Percentiles rank a stretch among this genome's conserved stretches.
Conservation (phyloP, 2,329 filamentous ascomycete species). For the Botrytis fragariae region DNA sequence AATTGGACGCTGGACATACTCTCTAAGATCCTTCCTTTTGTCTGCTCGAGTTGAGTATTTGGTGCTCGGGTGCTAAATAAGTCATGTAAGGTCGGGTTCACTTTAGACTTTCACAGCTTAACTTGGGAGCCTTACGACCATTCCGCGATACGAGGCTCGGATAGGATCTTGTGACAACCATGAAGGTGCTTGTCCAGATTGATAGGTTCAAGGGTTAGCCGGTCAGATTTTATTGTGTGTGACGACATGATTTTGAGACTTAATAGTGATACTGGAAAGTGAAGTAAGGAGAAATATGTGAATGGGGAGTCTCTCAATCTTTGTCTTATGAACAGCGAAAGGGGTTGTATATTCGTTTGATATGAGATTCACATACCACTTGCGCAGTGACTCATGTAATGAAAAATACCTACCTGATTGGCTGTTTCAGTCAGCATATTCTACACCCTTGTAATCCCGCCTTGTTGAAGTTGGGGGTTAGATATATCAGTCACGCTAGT, state of each 20-base stretch:
- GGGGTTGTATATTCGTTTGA: not conserved
- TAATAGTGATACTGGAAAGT: not conserved
- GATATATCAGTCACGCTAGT: not conserved
- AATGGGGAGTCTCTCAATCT: not conserved
- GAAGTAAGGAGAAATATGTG: not conserved
- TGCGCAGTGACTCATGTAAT: not conserved
- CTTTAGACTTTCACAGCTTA: not conserved
- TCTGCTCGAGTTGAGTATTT: not conserved
- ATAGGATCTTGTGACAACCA: not conserved
- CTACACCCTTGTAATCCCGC: not conserved
- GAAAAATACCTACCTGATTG: not conserved
- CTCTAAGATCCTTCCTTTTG: not conserved
- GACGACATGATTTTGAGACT: not conserved
- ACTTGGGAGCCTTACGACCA: constrained; percentile 6
- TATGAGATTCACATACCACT: not conserved
- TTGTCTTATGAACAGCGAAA: not conserved
- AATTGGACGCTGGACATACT: not conserved
- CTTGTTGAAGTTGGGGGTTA: not conserved
- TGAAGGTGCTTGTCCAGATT: not conserved
- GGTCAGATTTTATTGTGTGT: not conserved
- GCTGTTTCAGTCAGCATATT: not conserved
- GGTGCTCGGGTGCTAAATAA: not conserved
- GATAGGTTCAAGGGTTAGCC: constrained; percentile 6
- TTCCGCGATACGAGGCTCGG: not conserved
- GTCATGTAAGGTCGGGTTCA: not conserved